Conservation (phyloP, 1,139 yeast species). For the Candida glucosophila region DNA sequence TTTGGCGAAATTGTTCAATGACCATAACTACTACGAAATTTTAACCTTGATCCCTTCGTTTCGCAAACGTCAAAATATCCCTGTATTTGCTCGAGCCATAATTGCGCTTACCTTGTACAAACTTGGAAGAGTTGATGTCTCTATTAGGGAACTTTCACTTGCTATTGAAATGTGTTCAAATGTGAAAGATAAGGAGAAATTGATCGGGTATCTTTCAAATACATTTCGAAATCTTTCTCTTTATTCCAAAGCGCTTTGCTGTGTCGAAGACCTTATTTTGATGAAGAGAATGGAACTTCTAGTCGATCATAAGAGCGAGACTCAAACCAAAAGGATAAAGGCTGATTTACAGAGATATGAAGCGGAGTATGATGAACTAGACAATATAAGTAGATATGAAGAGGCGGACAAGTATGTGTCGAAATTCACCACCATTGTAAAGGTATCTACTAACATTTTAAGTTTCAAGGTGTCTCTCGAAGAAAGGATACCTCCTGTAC, state of each 20-base stretch:
- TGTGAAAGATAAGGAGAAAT: conserved; percentile 9
- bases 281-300: conserved; percentile 6
- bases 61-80: conserved; percentile 3
- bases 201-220: conserved; percentile 10
- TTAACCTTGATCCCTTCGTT: conserved; percentile 6
- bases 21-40: conserved; percentile 5
- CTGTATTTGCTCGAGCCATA: conserved; percentile 7
- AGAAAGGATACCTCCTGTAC: too few species aligned
- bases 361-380: conserved; percentile 2
- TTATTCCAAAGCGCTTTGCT: conserved; percentile 6
- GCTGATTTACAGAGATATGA: conserved; percentile 4
- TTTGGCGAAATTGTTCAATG: conserved; percentile 4
- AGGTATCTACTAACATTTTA: too few species aligned
- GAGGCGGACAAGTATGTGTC: background rate
- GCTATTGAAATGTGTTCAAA: conserved; percentile 17
- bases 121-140: conserved; percentile 18
- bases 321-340: too few species aligned
- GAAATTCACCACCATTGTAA: background rate
- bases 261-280: conserved; percentile 8
- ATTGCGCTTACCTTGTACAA: conserved; percentile 15
- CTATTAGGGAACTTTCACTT: conserved; percentile 18
- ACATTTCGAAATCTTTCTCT: conserved; percentile 12
- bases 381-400: background rate
- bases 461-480: too few species aligned
- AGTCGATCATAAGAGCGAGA: too few species aligned